Conservation (phyloP, 257 asterid species). For the Salvia splendens region DNA sequence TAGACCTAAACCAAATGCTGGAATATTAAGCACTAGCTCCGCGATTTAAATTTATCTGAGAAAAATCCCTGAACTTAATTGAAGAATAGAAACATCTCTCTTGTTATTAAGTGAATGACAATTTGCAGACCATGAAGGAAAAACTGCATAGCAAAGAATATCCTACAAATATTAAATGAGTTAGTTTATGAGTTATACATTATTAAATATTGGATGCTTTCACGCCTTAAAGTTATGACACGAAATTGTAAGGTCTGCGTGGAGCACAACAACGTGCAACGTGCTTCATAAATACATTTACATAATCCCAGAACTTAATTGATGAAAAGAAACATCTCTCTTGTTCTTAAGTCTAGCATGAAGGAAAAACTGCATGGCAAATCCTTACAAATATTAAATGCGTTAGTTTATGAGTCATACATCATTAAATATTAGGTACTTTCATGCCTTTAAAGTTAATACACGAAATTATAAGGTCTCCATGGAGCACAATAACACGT, state of each 20-base stretch:
- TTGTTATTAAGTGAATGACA: not conserved
- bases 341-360: not conserved
- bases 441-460: slow-evolving; percentile 7
- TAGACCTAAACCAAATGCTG: not conserved
- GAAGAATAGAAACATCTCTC: not conserved
- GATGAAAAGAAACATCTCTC: no score
- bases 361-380: not conserved
- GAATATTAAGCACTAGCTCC: not conserved
- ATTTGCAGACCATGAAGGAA: not conserved
- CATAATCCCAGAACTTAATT: not conserved
- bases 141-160: not conserved
- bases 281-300: slow-evolving; percentile 3
- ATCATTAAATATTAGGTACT: slow-evolving; percentile 6
- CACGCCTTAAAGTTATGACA: slow-evolving; percentile 12
- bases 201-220: slow-evolving; percentile 9
- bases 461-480: not conserved
- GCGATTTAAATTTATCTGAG: not conserved
- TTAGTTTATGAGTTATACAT: not conserved
- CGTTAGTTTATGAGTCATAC: not conserved
- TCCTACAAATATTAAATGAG: no score
- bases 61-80: not conserved
- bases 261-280: not conserved
- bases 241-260: not conserved
- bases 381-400: no score
- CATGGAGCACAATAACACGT: not conserved